These are phyloP conservation scores for Helichrysum umbraculigerum DNA, from an alignment of 129 eudicot genomes.

Conservation along the genomic window DNA sequence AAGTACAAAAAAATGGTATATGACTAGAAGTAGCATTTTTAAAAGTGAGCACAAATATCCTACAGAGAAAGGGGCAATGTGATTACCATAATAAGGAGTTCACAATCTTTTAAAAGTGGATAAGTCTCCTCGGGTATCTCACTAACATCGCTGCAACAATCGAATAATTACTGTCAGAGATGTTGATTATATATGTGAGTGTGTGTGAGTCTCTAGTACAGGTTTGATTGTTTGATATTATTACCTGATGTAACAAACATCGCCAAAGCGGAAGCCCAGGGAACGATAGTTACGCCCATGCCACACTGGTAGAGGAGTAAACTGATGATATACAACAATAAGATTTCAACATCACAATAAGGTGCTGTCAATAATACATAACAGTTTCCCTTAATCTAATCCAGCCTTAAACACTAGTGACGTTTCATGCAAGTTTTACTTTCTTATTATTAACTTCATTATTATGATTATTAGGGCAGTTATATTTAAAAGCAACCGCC, in stretches of 20 bases:
- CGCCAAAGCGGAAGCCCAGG: slow-evolving; percentile 93
- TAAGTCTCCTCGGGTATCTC: slow-evolving; percentile 94
- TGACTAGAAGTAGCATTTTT: neutral
- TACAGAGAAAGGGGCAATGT: neutral
- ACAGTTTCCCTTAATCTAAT: neutral
- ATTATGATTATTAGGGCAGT: neutral
- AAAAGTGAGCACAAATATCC: neutral
- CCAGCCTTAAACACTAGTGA: neutral
- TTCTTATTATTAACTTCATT: too few relatives aligned
- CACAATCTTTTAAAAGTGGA: slow-evolving; percentile 86
- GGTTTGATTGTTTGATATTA: neutral
- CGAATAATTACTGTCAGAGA: slow-evolving; percentile 14
- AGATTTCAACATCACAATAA: neutral
- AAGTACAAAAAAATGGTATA: neutral
- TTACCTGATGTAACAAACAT: slow-evolving; percentile 92
- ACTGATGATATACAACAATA: slow-evolving; percentile 38
- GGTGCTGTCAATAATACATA: too few relatives aligned
- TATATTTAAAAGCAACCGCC: neutral
- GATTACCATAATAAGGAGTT: slow-evolving; percentile 77
- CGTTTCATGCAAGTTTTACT: neutral
- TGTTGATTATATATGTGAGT: neutral
- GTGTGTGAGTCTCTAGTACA: neutral
- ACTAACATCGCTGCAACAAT: slow-evolving; percentile 80
- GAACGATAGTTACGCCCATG: slow-evolving; percentile 89
- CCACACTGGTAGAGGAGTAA: slow-evolving; percentile 98